Percentiles rank a stretch among this genome's conserved stretches.
phyloP scores from a whole-genome alignment of 2,329 filamentous ascomycete genomes.

The Sporothrix brasiliensis region DNA sequence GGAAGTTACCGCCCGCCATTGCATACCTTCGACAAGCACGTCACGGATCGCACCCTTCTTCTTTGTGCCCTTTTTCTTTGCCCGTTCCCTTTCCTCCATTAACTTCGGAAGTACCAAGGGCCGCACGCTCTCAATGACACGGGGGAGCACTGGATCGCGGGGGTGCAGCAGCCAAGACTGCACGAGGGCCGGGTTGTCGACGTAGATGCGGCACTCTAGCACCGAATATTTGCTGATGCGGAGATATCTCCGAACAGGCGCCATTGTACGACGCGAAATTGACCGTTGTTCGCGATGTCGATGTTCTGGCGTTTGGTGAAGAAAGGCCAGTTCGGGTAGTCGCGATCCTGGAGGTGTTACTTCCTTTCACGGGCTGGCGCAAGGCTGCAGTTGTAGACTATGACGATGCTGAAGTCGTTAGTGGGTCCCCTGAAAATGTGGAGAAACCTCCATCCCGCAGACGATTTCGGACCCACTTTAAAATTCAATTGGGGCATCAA shows the following conservation, averaged over 20 bases:
- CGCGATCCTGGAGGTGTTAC: background rate
- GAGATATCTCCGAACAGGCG: conserved; percentile 84
- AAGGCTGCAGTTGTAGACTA: background rate
- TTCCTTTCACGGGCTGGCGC: background rate
- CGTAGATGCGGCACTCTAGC: conserved; percentile 94
- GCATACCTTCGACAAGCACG: conserved; percentile 73
- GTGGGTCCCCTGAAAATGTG: conserved; percentile 20
- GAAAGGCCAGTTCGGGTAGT: background rate
- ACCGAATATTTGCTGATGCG: conserved; percentile 92
- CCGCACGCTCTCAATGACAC: conserved; percentile 81
- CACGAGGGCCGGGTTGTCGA: conserved; percentile 83
- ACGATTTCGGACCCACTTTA: conserved; percentile 20
- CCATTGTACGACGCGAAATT: conserved; percentile 58
- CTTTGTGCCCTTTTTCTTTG: conserved; percentile 66
- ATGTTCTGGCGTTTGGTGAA: background rate
- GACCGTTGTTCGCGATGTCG: background rate
- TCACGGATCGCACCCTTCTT: conserved; percentile 82
- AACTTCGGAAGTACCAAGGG: conserved; percentile 89
- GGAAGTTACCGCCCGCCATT: background rate
- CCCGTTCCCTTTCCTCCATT: conserved; percentile 76
- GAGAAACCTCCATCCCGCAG: background rate
- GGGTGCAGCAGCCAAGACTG: conserved; percentile 83
- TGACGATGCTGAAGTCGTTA: conserved; percentile 9
- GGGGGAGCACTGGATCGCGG: conserved; percentile 73
- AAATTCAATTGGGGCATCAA: conserved; percentile 23